Conservation (phyloP, 805 yeast genomes). For the Starmerella ratchasimensis region DNA sequence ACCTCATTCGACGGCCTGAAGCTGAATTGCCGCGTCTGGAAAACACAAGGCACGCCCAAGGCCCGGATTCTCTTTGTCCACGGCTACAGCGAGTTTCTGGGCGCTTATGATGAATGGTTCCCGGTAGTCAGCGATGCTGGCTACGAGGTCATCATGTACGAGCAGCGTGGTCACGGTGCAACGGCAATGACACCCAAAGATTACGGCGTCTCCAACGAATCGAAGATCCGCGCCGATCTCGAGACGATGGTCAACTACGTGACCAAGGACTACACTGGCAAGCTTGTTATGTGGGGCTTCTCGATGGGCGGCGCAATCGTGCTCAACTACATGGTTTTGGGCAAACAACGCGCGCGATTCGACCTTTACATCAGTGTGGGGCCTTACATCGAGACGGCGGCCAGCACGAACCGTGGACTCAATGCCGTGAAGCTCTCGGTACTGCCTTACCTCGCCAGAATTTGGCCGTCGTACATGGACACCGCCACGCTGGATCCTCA, state of each 20-base stretch:
- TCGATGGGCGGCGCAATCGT: conserved; percentile 31
- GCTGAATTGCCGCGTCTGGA: conserved; percentile 14
- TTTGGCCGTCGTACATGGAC: conserved; percentile 22
- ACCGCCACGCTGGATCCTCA: conserved; percentile 20
- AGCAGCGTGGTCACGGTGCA: conserved; percentile 30
- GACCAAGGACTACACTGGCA: conserved; percentile 16
- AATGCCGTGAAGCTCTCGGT: conserved; percentile 19
- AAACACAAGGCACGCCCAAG: conserved; percentile 12
- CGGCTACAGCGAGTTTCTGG: conserved; percentile 29
- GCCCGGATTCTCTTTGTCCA: conserved; percentile 27
- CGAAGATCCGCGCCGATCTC: conserved; percentile 23
- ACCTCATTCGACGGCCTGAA: conserved; percentile 16
- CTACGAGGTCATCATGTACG: conserved; percentile 27
- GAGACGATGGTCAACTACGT: conserved; percentile 22
- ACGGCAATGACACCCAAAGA: conserved; percentile 23
- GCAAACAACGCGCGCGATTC: conserved; percentile 23
- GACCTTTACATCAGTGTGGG: conserved; percentile 26
- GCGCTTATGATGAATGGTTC: conserved; percentile 24
- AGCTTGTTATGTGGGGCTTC: conserved; percentile 27
- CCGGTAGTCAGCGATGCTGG: conserved; percentile 24
- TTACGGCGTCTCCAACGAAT: conserved; percentile 27
- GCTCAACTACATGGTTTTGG: conserved; percentile 28
- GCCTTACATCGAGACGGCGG: conserved; percentile 24
- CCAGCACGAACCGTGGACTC: conserved; percentile 16
- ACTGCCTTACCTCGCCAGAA: conserved; percentile 21